Evolutionary conservation across 768 basidiomycete genomes (phyloP).

Genomic region (Chalciporus pseudorubinellus): DNA sequence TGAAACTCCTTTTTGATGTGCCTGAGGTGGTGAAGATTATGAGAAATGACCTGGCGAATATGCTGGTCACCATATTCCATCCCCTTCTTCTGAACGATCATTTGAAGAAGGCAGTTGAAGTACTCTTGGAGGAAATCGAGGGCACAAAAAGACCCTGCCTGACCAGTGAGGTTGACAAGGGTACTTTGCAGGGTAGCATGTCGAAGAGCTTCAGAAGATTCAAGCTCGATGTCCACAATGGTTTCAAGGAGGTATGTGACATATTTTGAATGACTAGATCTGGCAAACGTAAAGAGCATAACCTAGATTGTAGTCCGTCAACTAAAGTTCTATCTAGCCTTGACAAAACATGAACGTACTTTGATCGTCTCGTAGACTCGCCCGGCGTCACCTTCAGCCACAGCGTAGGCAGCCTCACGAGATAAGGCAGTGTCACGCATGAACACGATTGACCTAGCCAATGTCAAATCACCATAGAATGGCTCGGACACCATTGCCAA

Average conservation of each 20-base stretch:
- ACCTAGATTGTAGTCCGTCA: conserved; percentile 7
- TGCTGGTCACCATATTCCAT: conserved; percentile 21
- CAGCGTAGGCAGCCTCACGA: conserved; percentile 27
- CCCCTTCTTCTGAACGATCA: conserved; percentile 26
- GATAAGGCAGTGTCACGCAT: conserved; percentile 9
- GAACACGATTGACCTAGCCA: conserved; percentile 18
- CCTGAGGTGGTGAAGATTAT: not conserved
- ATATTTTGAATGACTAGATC: conserved; percentile 34
- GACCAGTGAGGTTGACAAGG: conserved; percentile 31
- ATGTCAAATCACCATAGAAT: conserved; percentile 12
- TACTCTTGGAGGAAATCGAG: conserved; percentile 37
- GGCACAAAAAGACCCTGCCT: conserved; percentile 20
- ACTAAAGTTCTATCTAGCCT: not conserved
- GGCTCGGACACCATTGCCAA: not conserved
- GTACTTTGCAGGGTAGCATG: conserved; percentile 20
- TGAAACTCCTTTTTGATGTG: too few relatives aligned
- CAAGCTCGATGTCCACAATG: conserved; percentile 30
- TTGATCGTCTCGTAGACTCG: conserved; percentile 34
- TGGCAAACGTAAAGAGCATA: conserved; percentile 35
- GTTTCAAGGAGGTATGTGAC: conserved; percentile 33
- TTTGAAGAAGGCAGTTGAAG: conserved; percentile 32
- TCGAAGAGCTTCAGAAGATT: conserved; percentile 21
- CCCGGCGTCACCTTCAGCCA: conserved; percentile 34
- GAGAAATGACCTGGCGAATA: conserved; percentile 28
- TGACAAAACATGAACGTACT: conserved; percentile 10